Conservation (phyloP, 306 rosid genomes). For the Rosa rugosa region DNA sequence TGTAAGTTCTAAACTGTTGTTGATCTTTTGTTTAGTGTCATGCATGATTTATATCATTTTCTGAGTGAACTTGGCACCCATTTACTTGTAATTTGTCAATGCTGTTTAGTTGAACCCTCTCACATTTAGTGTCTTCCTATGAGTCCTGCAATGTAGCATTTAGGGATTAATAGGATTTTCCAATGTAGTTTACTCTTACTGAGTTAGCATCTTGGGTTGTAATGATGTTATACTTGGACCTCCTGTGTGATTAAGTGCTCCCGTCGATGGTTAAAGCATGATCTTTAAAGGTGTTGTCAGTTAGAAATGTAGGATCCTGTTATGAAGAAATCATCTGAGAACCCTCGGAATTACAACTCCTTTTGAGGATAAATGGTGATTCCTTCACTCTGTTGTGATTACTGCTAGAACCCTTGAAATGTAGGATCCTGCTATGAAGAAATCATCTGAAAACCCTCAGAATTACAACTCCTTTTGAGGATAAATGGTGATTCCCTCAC, state of each 20-base stretch:
- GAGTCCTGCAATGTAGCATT: background rate
- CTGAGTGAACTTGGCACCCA: background rate
- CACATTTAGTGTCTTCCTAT: background rate
- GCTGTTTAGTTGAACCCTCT: background rate
- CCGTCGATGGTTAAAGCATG: background rate
- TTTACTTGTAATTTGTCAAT: background rate
- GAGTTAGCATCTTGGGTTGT: background rate
- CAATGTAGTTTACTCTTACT: background rate
- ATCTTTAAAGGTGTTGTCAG: background rate
- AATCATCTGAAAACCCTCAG: background rate
- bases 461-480: background rate
- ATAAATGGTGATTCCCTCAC: background rate
- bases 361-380: background rate
- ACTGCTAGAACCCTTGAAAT: background rate
- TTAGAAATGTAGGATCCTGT: background rate
- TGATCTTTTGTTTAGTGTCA: background rate
- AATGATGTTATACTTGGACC: background rate
- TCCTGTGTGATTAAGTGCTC: background rate
- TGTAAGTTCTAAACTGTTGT: slow-evolving; percentile 12
- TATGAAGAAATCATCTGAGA: background rate
- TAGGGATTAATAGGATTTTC: background rate
- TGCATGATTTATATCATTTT: background rate
- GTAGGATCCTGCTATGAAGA: background rate
- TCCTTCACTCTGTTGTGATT: background rate
- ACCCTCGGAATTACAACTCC: background rate